Evolutionary conservation across 1,284 basidiomycete species (phyloP).

Genomic region (Naganishia sp.): DNA sequence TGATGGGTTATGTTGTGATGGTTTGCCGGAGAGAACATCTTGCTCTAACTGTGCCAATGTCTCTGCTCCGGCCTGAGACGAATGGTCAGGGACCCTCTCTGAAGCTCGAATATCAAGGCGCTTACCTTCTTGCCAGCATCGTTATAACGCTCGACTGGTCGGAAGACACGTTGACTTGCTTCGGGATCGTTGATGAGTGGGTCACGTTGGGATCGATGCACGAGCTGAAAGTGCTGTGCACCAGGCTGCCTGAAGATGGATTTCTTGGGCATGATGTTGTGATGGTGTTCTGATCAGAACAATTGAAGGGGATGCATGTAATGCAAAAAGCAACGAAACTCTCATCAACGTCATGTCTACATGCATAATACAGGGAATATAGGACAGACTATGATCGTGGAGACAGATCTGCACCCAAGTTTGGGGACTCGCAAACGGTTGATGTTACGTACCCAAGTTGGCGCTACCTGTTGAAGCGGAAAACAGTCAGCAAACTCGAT

Average conservation of each 20-base stretch:
- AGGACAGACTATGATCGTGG: constrained; percentile 29
- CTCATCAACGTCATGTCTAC: constrained; percentile 27
- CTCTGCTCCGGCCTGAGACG: constrained; percentile 11
- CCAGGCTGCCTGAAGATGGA: constrained; percentile 88
- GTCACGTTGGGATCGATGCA: constrained; percentile 94
- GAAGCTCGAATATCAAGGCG: not conserved
- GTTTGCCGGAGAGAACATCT: constrained; percentile 54
- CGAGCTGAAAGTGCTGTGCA: constrained; percentile 91
- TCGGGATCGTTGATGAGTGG: constrained; percentile 93
- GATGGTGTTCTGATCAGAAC: not conserved
- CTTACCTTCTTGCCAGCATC: constrained; percentile 58
- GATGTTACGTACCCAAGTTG: constrained; percentile 21
- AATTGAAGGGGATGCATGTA: not conserved
- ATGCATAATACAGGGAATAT: constrained; percentile 27
- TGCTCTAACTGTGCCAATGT: constrained; percentile 63
- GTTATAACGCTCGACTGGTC: constrained; percentile 73
- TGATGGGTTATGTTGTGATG: constrained; percentile 36
- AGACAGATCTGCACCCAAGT: constrained; percentile 20
- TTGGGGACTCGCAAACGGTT: not conserved
- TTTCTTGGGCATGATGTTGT: constrained; percentile 38
- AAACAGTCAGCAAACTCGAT: constrained; percentile 2
- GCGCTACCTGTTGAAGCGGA: constrained; percentile 1
- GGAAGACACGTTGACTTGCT: constrained; percentile 83
- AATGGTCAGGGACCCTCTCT: not conserved
- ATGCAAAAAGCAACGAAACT: constrained; percentile 17